Evolutionary conservation across 108 stramenopile genomes (phyloP), one percentile per base, ranked within the genome.

Genomic region (Skeletonema marinoi): DNA sequence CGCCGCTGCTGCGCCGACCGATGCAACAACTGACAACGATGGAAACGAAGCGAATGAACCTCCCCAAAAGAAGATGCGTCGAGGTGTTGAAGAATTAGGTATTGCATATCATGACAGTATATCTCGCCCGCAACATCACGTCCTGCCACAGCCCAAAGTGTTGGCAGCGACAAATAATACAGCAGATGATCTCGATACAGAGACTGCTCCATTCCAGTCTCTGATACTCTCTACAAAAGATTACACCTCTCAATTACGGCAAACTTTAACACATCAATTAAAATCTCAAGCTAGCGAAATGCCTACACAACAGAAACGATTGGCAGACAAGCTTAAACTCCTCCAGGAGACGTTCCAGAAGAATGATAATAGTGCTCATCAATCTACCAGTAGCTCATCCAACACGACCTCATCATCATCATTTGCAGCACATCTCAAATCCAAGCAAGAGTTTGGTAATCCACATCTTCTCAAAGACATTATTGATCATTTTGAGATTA

Each of bases 371-470:
- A 44, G 8, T 41, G 9, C 19, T n/a, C 44, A 46, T 3, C 44
- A n/a, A n/a, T n/a, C 44, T 12, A 42, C 12, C 6, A 32, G 7
- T 29, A 59, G 6, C 17, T 3, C 33, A 12, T 16, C 62, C 17
- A 31, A 33, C 29, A 62, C 25, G 12, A 31, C 9, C 1, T 19
- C 66, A 7, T 14, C 66, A 2, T 54, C 68, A 36, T 80, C 78
- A 3, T 80, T 80, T 68, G 71, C 78, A 14, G 30, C 71, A 1
- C 78, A 80, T 54, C 71, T 80, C 14, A 80, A 80, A 69, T 63
- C 72, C 17, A 48, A 80, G 32, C 78, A 72, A 63, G 71, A 80
- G 19, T 80, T 80, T 65, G 71, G 71, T 6, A 80, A 80, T 60
- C 78, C 78, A 9, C 78, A 80, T 56, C 56, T 80, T 8, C 61